Base-by-base conservation (phyloP, 352 stramenopile genomes). In the Globisporangium barbulae region DNA sequence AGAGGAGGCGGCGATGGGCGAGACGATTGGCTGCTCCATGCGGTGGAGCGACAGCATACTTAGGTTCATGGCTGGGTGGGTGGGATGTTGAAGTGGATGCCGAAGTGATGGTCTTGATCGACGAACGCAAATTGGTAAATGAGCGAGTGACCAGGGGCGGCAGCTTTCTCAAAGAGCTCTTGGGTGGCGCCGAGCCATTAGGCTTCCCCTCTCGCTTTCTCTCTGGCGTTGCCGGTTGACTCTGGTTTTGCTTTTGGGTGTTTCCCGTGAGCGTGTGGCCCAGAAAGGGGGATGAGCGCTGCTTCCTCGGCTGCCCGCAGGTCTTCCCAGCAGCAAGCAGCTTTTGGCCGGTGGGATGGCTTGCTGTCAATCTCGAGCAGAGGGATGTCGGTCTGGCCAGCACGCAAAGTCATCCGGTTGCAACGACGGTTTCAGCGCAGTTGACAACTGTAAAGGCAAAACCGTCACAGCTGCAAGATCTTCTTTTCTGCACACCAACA, bases 11-110 rank as follows among this genome's bases (percentile, higher is more conserved):
- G 50, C 2, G 2, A 37, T 39, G 3, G 41, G 55, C 41, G 65
- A 42, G 9, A 21, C 19, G 9, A 57, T 17, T 7, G 28, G 28
- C 28, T 28, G 67, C 22, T 61, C 39, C 58, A 69, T 64, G 50
- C 47, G 60, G 21, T 31, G 37, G 8, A 64, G 21, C 22, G 30
- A 17, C 30, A 64, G 55, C n/a, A 64, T 49, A n/a, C 12, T 54
- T 9, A 57, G 53, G 33, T 47, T 61, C 67, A 30, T 74, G 50
- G 4, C 48, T 17, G 30, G 22, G 10, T 5, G 6, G 31, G 31
- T 44, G 50, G 22, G 7, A 42, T 31, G 55, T 61, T 53, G 55
- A 61, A 61, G 55, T 52, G 55, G 54, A 12, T 30, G 54, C 41
- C 2, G 37, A 41, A 61, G 41, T 61, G 55, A 42, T 53, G 41